phyloP scores from a whole-genome alignment of 1,284 basidiomycete genomes.

The Baeospora myosura region DNA sequence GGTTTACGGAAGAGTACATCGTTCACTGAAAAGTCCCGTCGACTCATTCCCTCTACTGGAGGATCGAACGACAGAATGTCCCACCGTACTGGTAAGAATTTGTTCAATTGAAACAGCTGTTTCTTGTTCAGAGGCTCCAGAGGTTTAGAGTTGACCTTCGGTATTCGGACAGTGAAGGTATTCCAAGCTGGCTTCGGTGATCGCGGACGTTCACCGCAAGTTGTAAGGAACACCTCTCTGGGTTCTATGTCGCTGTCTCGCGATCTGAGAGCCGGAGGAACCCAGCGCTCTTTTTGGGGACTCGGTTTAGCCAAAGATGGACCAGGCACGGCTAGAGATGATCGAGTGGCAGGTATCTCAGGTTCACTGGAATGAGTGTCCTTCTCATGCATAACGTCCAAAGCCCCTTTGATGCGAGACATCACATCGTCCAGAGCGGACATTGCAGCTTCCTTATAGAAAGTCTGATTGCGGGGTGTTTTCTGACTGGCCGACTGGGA shows the following conservation, averaged over 20 bases:
- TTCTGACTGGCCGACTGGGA: not conserved
- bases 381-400: constrained; percentile 61
- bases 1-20: constrained; percentile 59
- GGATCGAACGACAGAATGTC: constrained; percentile 75
- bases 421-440: constrained; percentile 78
- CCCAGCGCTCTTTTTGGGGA: constrained; percentile 35
- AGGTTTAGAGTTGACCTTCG: constrained; percentile 31
- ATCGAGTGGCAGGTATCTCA: constrained; percentile 12
- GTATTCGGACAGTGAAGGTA: constrained; percentile 49
- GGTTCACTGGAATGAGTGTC: constrained; percentile 22
- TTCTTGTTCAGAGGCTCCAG: constrained; percentile 39
- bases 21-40: constrained; percentile 58
- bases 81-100: constrained; percentile 39
- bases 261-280: constrained; percentile 49
- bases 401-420: constrained; percentile 81
- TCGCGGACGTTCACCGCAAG: constrained; percentile 42
- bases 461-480: not conserved
- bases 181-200: constrained; percentile 53
- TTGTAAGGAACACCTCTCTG: constrained; percentile 42
- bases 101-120: constrained; percentile 38
- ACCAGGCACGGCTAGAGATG: constrained; percentile 11
- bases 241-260: constrained; percentile 30
- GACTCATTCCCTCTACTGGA: constrained; percentile 60
- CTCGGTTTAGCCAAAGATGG: constrained; percentile 11
- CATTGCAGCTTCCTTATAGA: constrained; percentile 63